These are phyloP conservation scores for Scedosporium dehoogii DNA, from an alignment of 2,329 filamentous ascomycete species.

Conservation along the genomic window DNA sequence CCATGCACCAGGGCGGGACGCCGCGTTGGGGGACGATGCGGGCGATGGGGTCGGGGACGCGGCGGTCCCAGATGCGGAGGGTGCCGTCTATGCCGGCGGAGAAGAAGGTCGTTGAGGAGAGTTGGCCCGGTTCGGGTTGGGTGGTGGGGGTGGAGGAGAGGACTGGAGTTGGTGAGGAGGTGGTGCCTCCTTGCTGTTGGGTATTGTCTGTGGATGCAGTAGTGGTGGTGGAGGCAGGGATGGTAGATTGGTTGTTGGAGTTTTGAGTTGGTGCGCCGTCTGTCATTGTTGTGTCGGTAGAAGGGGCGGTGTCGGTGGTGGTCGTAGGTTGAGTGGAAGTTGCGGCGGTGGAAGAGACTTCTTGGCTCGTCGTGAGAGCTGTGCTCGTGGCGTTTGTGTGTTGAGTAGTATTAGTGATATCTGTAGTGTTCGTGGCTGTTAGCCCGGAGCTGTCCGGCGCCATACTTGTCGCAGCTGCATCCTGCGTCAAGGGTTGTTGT, in stretches of 20 bases:
- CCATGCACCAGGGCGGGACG: constrained; percentile 95
- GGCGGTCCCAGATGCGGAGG: constrained; percentile 86
- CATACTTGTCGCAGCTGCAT: not conserved
- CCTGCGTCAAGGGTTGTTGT: not conserved
- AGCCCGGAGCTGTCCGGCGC: not conserved
- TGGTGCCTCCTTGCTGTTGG: not conserved
- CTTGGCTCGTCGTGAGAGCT: not conserved
- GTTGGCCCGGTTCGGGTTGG: constrained; percentile 44
- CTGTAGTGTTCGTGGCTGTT: not conserved
- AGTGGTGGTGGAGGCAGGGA: not conserved
- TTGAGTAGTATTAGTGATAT: not conserved
- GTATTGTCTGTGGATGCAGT: constrained; percentile 7
- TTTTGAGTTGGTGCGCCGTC: not conserved
- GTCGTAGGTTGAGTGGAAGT: not conserved
- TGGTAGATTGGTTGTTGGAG: not conserved
- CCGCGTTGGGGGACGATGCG: constrained; percentile 63
- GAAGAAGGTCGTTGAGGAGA: constrained; percentile 72
- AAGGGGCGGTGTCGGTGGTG: not conserved
- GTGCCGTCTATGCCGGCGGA: constrained; percentile 81
- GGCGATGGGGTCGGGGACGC: constrained; percentile 66
- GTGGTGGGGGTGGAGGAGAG: constrained; percentile 18
- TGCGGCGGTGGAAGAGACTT: not conserved
- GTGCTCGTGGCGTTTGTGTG: not conserved
- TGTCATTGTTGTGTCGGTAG: not conserved
- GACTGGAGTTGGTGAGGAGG: not conserved